Evolutionary conservation across 2,329 filamentous ascomycete genomes (phyloP).

Genomic region (Pseudohalonectria lignicola): DNA sequence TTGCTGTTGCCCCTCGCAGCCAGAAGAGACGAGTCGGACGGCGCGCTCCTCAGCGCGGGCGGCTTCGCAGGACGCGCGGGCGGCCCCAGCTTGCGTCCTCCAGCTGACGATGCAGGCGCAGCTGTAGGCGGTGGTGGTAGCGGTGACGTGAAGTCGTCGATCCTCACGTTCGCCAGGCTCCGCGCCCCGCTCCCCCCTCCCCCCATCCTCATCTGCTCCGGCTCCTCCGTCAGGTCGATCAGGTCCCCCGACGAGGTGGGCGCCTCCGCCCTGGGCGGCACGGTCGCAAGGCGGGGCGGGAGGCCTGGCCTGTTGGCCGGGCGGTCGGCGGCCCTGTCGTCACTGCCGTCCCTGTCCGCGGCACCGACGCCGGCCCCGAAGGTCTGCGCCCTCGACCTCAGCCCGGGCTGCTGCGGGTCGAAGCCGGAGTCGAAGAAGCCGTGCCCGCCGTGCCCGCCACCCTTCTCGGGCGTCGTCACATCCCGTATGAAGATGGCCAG

Average conservation of each 20-base stretch:
- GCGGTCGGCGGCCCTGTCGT: not conserved
- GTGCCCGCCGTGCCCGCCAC: conserved; percentile 23
- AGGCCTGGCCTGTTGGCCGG: conserved; percentile 15
- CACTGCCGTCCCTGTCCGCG: conserved; percentile 13
- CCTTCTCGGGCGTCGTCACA: conserved; percentile 68
- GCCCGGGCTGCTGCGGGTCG: conserved; percentile 10
- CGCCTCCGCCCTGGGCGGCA: conserved; percentile 15
- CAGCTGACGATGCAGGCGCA: conserved; percentile 41
- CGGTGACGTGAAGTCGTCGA: not conserved
- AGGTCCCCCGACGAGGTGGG: conserved; percentile 46
- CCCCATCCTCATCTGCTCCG: conserved; percentile 19
- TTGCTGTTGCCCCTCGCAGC: too few relatives aligned
- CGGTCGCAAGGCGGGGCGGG: conserved; percentile 18
- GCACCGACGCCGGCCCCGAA: not conserved
- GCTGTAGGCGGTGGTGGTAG: conserved; percentile 31
- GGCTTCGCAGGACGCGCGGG: conserved; percentile 51
- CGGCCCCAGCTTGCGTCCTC: conserved; percentile 21
- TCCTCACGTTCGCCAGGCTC: conserved; percentile 15
- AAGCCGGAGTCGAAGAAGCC: conserved; percentile 66
- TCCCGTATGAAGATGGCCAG: conserved; percentile 89
- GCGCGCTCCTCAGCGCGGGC: conserved; percentile 35
- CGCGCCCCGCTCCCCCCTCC: conserved; percentile 30
- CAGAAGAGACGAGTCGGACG: conserved; percentile 14
- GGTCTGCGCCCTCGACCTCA: not conserved
- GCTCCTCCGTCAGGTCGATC: conserved; percentile 49